Conservation (phyloP, 441 rosid species). For the Populus trichocarpa region DNA sequence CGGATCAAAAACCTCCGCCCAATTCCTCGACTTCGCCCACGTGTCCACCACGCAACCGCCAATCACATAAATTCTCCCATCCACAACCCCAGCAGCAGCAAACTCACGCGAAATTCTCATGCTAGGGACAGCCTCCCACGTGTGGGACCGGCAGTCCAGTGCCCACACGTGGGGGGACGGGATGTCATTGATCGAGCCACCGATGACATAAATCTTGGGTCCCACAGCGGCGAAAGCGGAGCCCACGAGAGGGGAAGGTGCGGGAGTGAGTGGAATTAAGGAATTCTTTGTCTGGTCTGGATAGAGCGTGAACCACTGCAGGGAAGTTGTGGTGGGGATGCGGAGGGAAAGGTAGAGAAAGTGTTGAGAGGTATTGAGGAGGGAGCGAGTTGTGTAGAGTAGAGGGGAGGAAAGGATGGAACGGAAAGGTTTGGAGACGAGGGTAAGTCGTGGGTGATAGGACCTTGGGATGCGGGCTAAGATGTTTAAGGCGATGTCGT, state of each 20-base stretch:
- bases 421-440: constrained; percentile 61
- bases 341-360: constrained; percentile 31
- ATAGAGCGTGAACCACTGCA: constrained; percentile 44
- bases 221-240: constrained; percentile 56
- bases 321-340: constrained; percentile 24
- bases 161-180: constrained; percentile 68
- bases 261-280: constrained; percentile 46
- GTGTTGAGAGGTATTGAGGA: constrained; percentile 41
- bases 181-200: constrained; percentile 65
- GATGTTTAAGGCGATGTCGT: constrained; percentile 64
- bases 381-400: constrained; percentile 54
- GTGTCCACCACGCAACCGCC: constrained; percentile 83
- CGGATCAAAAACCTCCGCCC: constrained; percentile 85
- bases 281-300: constrained; percentile 19
- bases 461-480: constrained; percentile 65
- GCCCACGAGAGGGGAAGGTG: constrained; percentile 55
- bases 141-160: constrained; percentile 59
- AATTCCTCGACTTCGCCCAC: constrained; percentile 57
- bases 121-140: constrained; percentile 48
- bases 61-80: constrained; percentile 58
- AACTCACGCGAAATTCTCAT: constrained; percentile 77
- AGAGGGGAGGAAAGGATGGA: constrained; percentile 55
- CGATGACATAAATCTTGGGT: constrained; percentile 53
- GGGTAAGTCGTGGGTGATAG: constrained; percentile 53
- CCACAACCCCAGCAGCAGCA: constrained; percentile 66